Base-by-base conservation (phyloP, 163 green algal species). In the Smithsoniella earleae region DNA sequence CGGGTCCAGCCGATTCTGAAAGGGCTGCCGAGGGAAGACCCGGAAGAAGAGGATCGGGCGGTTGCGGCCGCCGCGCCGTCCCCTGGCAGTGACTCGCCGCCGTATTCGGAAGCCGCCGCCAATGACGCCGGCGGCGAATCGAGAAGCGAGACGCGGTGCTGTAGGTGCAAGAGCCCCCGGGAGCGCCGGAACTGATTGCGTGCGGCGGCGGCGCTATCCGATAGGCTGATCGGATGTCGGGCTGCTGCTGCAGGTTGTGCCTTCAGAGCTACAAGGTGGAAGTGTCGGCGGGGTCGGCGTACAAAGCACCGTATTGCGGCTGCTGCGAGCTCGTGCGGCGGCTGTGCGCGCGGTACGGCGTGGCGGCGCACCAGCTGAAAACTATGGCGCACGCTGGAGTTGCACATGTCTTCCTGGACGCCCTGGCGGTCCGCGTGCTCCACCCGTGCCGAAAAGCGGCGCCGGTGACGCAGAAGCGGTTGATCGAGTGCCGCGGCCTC, bases 241-340 rank as follows among this genome's bases (percentile, higher is more conserved):
- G n/a, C n/a, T n/a, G 20, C 44, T 54, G 18, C 25, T 64, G 49
- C 49, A 64, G 49, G 49, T 18, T 64, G 13, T 64, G 49, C 49
- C 49, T 25, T 25, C 49, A 64, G 49, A 6, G 49, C 1, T 27
- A 36, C 8, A 64, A 64, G 49, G 1, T 64, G 8, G 49, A 64
- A 27, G 49, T 27, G 49, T 64, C 33, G 31, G 31, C 49, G 8
- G n/a, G n/a, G n/a, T n/a, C n/a, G n/a, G n/a, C n/a, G n/a, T n/a
- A n/a, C n/a, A n/a, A n/a, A n/a, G n/a, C 40, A 18, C 27, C 58
- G 58, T 69, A 69, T 33, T 69, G 58, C 58, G 58, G 58, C n/a
- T 13, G 30, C 20, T 69, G 58, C 27, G 58, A 69, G 30, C 58
- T 45, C 25, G 31, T 69, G 27, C 58, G 58, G 30, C 58, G 58